Evolutionary conservation across 352 stramenopile genomes (phyloP), one percentile per base, ranked within the genome.

Genomic region (Pythium dissotocum): DNA sequence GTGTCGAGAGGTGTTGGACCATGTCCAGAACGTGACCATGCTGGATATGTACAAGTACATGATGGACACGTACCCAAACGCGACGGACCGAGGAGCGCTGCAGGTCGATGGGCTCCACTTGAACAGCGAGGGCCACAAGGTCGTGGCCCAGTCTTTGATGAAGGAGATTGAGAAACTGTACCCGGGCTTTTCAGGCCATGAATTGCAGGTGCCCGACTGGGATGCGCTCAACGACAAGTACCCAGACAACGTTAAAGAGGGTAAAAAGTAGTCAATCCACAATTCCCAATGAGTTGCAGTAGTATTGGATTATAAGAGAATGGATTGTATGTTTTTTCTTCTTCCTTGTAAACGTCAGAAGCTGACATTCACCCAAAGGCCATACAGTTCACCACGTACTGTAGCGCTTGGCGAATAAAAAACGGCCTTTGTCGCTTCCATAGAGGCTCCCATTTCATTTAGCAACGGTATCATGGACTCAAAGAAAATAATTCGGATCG

Each of bases 81-180:
- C 49, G 35, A 40, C 35, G 35, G 12, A 40, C 7, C 35, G 35
- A 40, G 35, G 35, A 40, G 35, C 35, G 35, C 35, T 40, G 35
- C 38, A 61, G 24, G 21, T 30, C 10, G 65, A 72, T 38, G 65
- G 65, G 2, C 59, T 72, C 18, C 65, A 72, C 49, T 67, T 67
- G 16, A 56, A 18, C 12, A 2, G 1, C 13, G 26, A 32, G 4
- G 65, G 65, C n/a, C 56, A 71, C 40, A 9, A 28, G 6, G n/a
- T 63, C n/a, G 44, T 71, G 30, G 51, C 35, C 4, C 26, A 65
- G 44, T n/a, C 53, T 40, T 12, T 69, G 9, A 18, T 14, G 38
- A 18, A 14, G 38, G 9, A 24, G 8, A 30, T 48, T 14, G 3
- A n/a, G 8, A 48, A 21, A 4, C 28, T 48, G 4, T 30, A 26